phyloP scores from a whole-genome alignment of 2,329 filamentous ascomycete species.

The Clonostachys solani region DNA sequence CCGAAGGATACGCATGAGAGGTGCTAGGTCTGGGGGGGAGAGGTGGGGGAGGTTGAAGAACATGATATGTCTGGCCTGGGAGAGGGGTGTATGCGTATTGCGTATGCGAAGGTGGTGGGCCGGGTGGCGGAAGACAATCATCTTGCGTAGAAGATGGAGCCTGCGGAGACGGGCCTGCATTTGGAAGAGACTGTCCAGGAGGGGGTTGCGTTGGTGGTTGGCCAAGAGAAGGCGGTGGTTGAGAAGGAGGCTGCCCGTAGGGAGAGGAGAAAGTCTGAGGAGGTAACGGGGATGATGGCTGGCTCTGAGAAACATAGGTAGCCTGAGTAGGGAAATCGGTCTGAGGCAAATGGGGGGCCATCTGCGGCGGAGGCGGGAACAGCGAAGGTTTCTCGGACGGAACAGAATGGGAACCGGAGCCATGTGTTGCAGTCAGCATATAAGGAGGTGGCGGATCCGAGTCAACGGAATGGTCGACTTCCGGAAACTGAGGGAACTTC shows the following conservation, averaged over 20 bases:
- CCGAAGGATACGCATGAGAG: neutral
- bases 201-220: neutral
- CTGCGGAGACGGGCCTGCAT: slow-evolving; percentile 1
- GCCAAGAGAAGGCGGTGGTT: neutral
- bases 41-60: slow-evolving; percentile 1
- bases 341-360: slow-evolving; percentile 5
- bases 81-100: no score
- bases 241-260: neutral
- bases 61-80: no score
- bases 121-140: no score
- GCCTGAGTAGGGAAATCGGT: slow-evolving; percentile 13
- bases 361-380: slow-evolving; percentile 2
- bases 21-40: slow-evolving; percentile 6
- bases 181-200: neutral
- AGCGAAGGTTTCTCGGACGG: slow-evolving; percentile 2
- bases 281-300: neutral
- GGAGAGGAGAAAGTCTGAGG: neutral
- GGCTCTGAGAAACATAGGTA: neutral
- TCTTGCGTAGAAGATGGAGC: neutral
- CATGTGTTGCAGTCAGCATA: neutral
- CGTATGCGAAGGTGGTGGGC: no score
- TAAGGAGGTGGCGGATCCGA: slow-evolving; percentile 2
- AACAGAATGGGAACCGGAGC: neutral
- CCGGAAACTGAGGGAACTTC: neutral
- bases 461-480: neutral